A percentile compares a stretch with the other conserved stretches of the same genome.
Conservation (phyloP, 768 basidiomycete genomes). For the Boletellus sp. region DNA sequence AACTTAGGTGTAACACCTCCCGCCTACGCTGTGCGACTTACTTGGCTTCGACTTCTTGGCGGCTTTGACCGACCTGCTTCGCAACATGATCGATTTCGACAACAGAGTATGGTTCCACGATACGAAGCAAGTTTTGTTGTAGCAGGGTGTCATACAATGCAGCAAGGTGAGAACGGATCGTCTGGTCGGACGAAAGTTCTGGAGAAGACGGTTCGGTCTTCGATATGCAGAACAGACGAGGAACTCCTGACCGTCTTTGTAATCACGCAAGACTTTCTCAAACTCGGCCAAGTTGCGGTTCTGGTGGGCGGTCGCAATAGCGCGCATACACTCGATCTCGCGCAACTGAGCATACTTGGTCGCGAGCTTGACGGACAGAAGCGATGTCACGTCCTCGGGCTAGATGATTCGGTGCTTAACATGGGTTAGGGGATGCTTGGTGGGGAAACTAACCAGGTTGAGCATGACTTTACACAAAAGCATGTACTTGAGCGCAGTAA, state of each 20-base stretch:
- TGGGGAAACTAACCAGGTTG: conserved; percentile 62
- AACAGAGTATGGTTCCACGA: conserved; percentile 93
- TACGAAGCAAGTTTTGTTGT: conserved; percentile 91
- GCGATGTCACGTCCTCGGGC: conserved; percentile 91
- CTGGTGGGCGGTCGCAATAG: conserved; percentile 91
- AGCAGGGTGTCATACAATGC: conserved; percentile 94
- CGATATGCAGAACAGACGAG: neutral
- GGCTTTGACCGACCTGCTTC: conserved; percentile 77
- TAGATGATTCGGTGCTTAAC: conserved; percentile 28
- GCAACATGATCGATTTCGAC: conserved; percentile 92
- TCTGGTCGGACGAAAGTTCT: conserved; percentile 95
- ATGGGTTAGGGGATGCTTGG: neutral
- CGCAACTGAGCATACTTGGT: conserved; percentile 81
- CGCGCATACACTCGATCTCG: conserved; percentile 95
- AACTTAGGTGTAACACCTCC: neutral
- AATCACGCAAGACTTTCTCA: conserved; percentile 81
- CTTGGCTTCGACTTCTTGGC: conserved; percentile 90
- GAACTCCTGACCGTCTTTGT: conserved; percentile 60
- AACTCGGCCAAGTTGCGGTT: conserved; percentile 87
- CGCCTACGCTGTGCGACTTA: conserved; percentile 34
- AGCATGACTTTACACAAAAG: conserved; percentile 98
- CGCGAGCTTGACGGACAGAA: conserved; percentile 84
- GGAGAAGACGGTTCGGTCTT: neutral
- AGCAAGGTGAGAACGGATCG: conserved; percentile 91
- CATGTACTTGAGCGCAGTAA: conserved; percentile 96